Evolutionary conservation across 495 filamentous ascomycete genomes (phyloP), one percentile per base, ranked within the genome.

Genomic region (Halenospora varia): DNA sequence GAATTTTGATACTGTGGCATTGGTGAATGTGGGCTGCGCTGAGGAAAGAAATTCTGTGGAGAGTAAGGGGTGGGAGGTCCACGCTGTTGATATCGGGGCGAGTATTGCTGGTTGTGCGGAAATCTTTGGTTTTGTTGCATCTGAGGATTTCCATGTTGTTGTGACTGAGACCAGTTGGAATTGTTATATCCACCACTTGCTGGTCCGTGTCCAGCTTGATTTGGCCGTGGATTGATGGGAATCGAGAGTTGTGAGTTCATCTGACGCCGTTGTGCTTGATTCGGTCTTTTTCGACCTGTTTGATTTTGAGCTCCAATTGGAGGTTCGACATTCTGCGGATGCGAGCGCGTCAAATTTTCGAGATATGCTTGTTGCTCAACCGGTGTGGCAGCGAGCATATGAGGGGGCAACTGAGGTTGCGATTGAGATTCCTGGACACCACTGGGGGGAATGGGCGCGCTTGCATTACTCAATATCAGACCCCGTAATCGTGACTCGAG

Each of bases 191-290:
- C 44, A 22, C 35, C 23, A 11, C 25, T 18, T 8, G 41, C 44
- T 17, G 49, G 46, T 8, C 48, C 53, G 26, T 29, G 49, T 23
- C 56, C 55, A 23, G 60, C 46, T 45, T 57, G 57, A 18, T 29
- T 57, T 13, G 68, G 66, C 51, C 74, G 70, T 13, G 70, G 48
- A 53, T 82, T 77, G 42, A 79, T 71, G 11, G 78, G 73, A 48
- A 82, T 77, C 3, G 77, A 74, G 8, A 81, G 51, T 48, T 80
- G 74, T 29, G 78, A 70, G 18, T 74, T 77, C 75, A 77, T 76
- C 63, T 79, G 76, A 47, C 80, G 77, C 48, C 80, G 71, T 56
- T 82, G 74, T 3, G 79, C 77, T 54, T 83, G 80, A 58, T 82
- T 83, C 9, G 69, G 75, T 50, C 78, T 75, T 66, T 75, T 82